Conservation (phyloP, 345 rosid genomes). For the Aurinia saxatilis region DNA sequence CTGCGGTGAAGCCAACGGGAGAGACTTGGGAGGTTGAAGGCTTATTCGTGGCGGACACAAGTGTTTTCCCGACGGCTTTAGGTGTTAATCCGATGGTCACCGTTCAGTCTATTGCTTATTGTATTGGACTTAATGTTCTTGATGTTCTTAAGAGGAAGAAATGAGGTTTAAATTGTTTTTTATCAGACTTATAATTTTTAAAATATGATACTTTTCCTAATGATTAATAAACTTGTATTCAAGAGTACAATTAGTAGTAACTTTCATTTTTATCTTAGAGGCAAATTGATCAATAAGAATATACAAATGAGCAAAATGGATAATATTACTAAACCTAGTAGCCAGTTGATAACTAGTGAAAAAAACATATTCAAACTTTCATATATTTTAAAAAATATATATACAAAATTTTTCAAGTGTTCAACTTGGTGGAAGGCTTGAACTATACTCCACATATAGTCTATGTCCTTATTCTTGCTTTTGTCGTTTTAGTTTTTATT, state of each 20-base stretch:
- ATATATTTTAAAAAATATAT: not conserved
- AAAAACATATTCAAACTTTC: not conserved
- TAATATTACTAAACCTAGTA: not conserved
- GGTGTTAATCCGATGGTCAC: slow-evolving; percentile 91
- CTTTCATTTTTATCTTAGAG: not conserved
- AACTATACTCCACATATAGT: not conserved
- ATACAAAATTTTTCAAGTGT: not conserved
- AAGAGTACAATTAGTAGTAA: not conserved
- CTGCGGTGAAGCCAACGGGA: slow-evolving; percentile 63
- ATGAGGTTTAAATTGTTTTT: not conserved
- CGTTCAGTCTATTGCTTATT: slow-evolving; percentile 72
- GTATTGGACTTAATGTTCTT: slow-evolving; percentile 58
- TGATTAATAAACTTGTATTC: not conserved
- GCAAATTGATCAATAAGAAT: not conserved
- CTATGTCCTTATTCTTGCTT: not conserved
- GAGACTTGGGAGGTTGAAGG: slow-evolving; percentile 84
- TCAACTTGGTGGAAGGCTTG: slow-evolving; percentile 6
- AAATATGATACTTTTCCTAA: not conserved
- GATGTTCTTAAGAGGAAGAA: slow-evolving; percentile 37
- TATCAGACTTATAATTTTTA: not conserved
- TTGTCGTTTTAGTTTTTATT: not conserved
- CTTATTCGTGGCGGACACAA: slow-evolving; percentile 65
- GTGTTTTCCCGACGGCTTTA: slow-evolving; percentile 81
- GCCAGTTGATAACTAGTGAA: not conserved
- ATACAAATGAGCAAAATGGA: not conserved